Base-by-base conservation (phyloP, 169 alveolate species). In the Cryptosporidium baileyi region DNA sequence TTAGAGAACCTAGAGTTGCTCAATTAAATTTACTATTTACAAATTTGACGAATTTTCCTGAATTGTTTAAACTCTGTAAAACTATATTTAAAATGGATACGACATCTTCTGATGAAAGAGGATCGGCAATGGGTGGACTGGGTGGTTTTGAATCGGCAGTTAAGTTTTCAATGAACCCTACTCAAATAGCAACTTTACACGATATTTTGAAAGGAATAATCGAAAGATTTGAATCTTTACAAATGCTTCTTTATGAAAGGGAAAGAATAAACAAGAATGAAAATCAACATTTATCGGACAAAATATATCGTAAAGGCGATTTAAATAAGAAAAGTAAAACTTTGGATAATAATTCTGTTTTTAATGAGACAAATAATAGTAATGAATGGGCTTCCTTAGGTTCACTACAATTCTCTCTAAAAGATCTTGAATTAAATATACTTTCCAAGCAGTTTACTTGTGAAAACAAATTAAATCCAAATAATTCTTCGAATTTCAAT, bases 211-310 rank as follows among this genome's bases (percentile, higher is more conserved):
- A 81, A 5, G 62, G 40, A 17, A 63, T 80, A 59, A 57, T 88
- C 62, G 80, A 52, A 7, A 74, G 88, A 22, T 89, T 89, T 60
- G 92, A 89, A 45, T 51, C 89, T 43, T 49, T 67, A 61, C 90
- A 88, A 82, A 65, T 82, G 61, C 88, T 89, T 17, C 89, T 89
- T 32, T 88, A 89, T 57, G 92, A 89, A 54, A 45, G 92, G 19
- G 67, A 60, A 74, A 51, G 74, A 54, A 34, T 15, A 28, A 11
- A 52, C 49, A 65, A 65, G 43, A 32, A 74, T n/a, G 15, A 36
- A 1, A 36, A 9, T 24, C 30, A 36, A 13, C 30, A 38, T n/a
- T 15, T 22, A n/a, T 11, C 47, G 8, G 85, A 74, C 32, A 8
- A 43, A 30, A 67, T 28, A 22, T 41, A 52, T 2, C 9, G 15